Base-by-base conservation (phyloP, 1,139 yeast genomes). In the Yamadazyma aaseri region DNA sequence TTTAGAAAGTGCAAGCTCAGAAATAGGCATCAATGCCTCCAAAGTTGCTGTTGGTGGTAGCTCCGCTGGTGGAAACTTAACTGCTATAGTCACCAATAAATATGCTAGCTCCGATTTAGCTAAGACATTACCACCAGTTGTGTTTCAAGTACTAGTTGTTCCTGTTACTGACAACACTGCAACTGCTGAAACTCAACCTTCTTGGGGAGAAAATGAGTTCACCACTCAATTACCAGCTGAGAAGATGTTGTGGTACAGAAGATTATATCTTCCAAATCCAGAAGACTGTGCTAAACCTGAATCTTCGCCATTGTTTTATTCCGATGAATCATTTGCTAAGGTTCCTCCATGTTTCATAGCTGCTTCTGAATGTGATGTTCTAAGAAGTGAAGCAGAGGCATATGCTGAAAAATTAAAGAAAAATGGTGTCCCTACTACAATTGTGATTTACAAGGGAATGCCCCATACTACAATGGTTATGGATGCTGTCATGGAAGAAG, bases 81-180 rank as follows among this genome's bases (percentile, higher is more conserved):
- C 72, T 12, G 73, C 73, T 2, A 55, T 65, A 6, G 55, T 69
- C 28, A 50, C 67, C 14, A 74, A 71, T 44, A 65, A 64, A 44
- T 61, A 53, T 39, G 68, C 63, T 22, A 43, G 45, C 21, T 55
- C 59, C 6, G 45, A 43, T 10, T 27, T 47, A 4, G 38, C 58
- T 12, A 34, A 42, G n/a, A 26, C 37, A 2, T 46, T 62, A 5
- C 75, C 76, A 11, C 58, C 69, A 3, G 39, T 71, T 10, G 55
- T 49, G 26, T 61, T 63, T 39, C 78, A 72, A 46, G 47, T 70
- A 35, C 54, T 68, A 44, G 63, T 68, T 28, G 77, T 70, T 17
- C 76, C 77, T 2, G 76, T 71, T 18, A 66, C 72, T 21, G 77
- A 72, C 44, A 69, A 71, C 45, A 61, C 73, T 11, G 73, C 76